A percentile compares a stretch with the other conserved stretches of the same genome.
Conservation (phyloP, 2,329 filamentous ascomycete genomes). For the Rachicladosporium sp. region DNA sequence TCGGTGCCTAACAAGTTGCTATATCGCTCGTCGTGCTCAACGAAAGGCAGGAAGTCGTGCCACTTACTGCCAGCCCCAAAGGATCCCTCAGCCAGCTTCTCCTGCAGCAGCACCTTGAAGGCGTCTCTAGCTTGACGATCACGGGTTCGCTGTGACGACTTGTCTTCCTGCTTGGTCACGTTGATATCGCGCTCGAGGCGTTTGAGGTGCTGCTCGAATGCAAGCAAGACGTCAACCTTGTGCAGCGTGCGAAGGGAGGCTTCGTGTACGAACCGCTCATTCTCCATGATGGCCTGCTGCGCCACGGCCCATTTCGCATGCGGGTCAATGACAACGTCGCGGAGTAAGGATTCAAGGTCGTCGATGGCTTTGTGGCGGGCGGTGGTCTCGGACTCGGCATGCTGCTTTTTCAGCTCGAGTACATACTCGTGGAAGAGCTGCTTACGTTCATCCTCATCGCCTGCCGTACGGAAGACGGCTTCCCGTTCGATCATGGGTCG, state of each 20-base stretch:
- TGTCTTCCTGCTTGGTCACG: constrained; percentile 77
- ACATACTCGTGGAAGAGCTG: constrained; percentile 93
- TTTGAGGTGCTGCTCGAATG: constrained; percentile 93
- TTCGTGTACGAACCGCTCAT: constrained; percentile 64
- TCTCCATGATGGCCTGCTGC: constrained; percentile 66
- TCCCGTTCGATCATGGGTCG: constrained; percentile 88
- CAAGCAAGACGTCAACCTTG: constrained; percentile 80
- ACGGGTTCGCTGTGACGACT: constrained; percentile 63
- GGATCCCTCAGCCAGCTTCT: constrained; percentile 62
- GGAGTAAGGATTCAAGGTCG: constrained; percentile 65
- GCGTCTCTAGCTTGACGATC: constrained; percentile 79
- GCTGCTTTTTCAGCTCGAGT: constrained; percentile 64
- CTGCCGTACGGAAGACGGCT: constrained; percentile 86
- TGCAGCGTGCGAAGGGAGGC: constrained; percentile 75
- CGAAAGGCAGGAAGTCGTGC: constrained; percentile 62
- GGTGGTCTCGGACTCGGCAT: constrained; percentile 62
- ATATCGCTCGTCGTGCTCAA: constrained; percentile 75
- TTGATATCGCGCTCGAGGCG: constrained; percentile 82
- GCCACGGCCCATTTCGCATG: constrained; percentile 93
- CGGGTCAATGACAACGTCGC: constrained; percentile 71
- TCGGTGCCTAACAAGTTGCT: constrained; percentile 68
- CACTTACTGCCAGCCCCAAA: constrained; percentile 88
- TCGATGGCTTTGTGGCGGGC: constrained; percentile 72
- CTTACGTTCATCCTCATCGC: constrained; percentile 73
- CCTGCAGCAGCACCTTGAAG: constrained; percentile 61